Percentiles rank a stretch among this genome's conserved stretches.
phyloP scores from a whole-genome alignment of 495 filamentous ascomycete genomes.

The Aspergillus nidulans region DNA sequence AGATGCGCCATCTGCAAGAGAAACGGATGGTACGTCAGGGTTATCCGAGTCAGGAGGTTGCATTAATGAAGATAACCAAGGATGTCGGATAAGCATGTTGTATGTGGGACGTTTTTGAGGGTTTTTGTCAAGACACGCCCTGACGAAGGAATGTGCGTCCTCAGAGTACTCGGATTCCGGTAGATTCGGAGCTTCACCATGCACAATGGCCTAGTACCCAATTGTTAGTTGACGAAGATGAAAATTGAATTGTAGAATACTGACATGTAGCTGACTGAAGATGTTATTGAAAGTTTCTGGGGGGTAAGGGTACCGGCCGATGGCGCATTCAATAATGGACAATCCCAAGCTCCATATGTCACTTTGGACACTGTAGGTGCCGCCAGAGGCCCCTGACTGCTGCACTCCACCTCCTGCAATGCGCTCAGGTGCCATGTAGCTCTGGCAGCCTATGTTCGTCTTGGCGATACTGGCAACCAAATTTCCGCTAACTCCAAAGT shows the following conservation, averaged over 20 bases:
- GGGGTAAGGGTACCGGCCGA: slow-evolving; percentile 94
- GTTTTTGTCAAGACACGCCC: slow-evolving; percentile 85
- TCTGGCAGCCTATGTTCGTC: slow-evolving; percentile 98
- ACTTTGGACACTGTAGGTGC: slow-evolving; percentile 96
- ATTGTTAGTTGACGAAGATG: slow-evolving; percentile 9
- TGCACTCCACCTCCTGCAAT: slow-evolving; percentile 84
- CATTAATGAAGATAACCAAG: slow-evolving; percentile 77
- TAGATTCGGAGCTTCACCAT: slow-evolving; percentile 86
- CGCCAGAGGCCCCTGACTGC: slow-evolving; percentile 64
- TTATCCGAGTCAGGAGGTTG: slow-evolving; percentile 80
- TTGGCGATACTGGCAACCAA: slow-evolving; percentile 96
- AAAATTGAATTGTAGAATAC: slow-evolving; percentile 29
- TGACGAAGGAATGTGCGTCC: slow-evolving; percentile 80
- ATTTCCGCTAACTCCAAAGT: slow-evolving; percentile 97
- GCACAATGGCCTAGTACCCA: slow-evolving; percentile 89
- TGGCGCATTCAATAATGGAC: slow-evolving; percentile 93
- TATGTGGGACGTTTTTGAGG: slow-evolving; percentile 88
- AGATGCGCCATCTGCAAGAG: slow-evolving; percentile 33
- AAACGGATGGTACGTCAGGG: slow-evolving; percentile 52
- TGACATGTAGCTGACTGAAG: slow-evolving; percentile 93
- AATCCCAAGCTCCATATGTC: slow-evolving; percentile 97
- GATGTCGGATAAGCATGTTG: slow-evolving; percentile 78
- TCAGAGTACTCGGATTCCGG: slow-evolving; percentile 73
- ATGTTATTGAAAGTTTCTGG: slow-evolving; percentile 98
- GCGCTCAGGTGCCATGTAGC: slow-evolving; percentile 97